These are phyloP conservation scores for Pseudonitzschia multiseries DNA, from an alignment of 108 stramenopile species.

Conservation along the genomic window DNA sequence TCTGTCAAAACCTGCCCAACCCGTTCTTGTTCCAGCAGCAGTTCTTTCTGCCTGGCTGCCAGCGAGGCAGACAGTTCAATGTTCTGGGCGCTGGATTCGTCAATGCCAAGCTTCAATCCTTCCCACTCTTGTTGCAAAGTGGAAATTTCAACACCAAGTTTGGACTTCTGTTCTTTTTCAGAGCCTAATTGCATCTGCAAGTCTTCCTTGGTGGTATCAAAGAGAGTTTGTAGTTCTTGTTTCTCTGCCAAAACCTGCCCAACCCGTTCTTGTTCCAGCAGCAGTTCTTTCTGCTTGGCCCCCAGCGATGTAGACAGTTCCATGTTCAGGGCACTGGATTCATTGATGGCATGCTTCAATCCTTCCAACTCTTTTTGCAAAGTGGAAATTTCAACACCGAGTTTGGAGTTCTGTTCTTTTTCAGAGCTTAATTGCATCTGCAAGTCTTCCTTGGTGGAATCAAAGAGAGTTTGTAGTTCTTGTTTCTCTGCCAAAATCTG, in stretches of 20 bases:
- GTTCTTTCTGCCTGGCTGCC: conserved; percentile 6
- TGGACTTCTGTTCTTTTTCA: neutral
- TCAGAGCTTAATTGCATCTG: neutral
- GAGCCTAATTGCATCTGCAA: neutral
- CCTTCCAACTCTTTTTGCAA: neutral
- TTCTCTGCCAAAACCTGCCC: neutral
- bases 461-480: neutral
- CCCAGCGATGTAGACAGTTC: conserved; percentile 5
- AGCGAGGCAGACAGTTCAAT: conserved; percentile 9
- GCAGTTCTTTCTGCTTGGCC: neutral
- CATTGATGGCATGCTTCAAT: neutral
- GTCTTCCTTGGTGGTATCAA: conserved; percentile 9
- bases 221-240: neutral
- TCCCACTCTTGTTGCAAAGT: neutral
- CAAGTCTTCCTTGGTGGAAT: conserved; percentile 8
- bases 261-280: neutral
- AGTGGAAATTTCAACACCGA: neutral
- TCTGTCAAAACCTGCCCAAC: neutral
- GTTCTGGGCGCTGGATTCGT: too few species aligned
- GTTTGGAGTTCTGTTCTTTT: neutral
- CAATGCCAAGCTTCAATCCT: neutral
- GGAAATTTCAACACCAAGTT: neutral
- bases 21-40: neutral
- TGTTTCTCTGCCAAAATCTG: conserved; percentile 1
- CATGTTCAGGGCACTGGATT: too few species aligned